Percentiles rank a stretch among this genome's conserved stretches.
Conservation (phyloP, 1,139 yeast species). For the Scheffersomyces quercinus region DNA sequence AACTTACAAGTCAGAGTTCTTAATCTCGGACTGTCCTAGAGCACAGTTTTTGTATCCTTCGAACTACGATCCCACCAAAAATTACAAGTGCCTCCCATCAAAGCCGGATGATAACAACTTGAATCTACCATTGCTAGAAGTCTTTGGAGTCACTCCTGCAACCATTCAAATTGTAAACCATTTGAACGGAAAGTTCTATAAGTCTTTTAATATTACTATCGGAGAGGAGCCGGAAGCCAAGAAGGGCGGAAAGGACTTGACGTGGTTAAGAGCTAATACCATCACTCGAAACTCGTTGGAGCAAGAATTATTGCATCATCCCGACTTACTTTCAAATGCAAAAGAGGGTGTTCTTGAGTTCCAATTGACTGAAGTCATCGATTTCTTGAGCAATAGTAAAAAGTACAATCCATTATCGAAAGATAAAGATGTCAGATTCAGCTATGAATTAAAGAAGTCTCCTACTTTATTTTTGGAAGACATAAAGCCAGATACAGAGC, state of each 20-base stretch:
- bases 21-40: constrained; percentile 76
- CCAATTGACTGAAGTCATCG: constrained; percentile 65
- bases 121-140: constrained; percentile 50
- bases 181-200: constrained; percentile 45
- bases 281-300: constrained; percentile 37
- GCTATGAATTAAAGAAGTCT: constrained; percentile 63
- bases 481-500: constrained; percentile 40
- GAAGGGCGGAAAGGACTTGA: constrained; percentile 13
- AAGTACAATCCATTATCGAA: constrained; percentile 52
- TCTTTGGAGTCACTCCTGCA: constrained; percentile 77
- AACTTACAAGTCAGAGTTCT: constrained; percentile 60
- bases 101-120: constrained; percentile 45
- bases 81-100: constrained; percentile 60
- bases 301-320: constrained; percentile 32
- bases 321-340: constrained; percentile 23
- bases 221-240: constrained; percentile 10
- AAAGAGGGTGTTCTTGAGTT: constrained; percentile 64
- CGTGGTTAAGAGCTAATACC: constrained; percentile 25
- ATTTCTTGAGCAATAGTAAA: constrained; percentile 71
- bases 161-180: constrained; percentile 60
- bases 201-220: constrained; percentile 24
- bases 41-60: constrained; percentile 51
- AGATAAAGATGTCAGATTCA: constrained; percentile 49
- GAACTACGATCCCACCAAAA: constrained; percentile 17
- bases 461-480: constrained; percentile 50